Evolutionary conservation across 768 basidiomycete species (phyloP).

Genomic region (Rhizopogon sp.): DNA sequence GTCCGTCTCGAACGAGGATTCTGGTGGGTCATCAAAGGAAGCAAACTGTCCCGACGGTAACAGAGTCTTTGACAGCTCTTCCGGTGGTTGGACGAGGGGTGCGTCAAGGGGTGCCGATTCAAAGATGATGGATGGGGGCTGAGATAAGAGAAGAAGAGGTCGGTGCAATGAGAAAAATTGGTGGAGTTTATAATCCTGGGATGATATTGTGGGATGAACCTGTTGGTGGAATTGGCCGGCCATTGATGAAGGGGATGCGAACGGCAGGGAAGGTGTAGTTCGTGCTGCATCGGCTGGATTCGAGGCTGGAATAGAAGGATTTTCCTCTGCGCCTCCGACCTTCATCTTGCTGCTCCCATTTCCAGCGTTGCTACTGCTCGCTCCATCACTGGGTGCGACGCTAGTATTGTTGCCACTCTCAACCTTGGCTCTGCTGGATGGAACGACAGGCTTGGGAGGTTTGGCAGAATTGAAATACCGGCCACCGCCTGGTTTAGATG

Average conservation of each 20-base stretch:
- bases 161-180: constrained; percentile 83
- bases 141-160: constrained; percentile 65
- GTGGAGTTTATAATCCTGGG: constrained; percentile 74
- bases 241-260: constrained; percentile 6
- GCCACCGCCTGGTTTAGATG: constrained; percentile 69
- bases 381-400: constrained; percentile 24
- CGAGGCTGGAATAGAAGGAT: constrained; percentile 12
- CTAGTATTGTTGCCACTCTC: constrained; percentile 37
- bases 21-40: constrained; percentile 38
- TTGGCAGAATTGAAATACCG: constrained; percentile 75
- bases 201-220: constrained; percentile 51
- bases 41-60: constrained; percentile 19
- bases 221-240: constrained; percentile 9
- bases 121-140: constrained; percentile 55
- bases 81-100: constrained; percentile 13
- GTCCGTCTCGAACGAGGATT: constrained; percentile 63
- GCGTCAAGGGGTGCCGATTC: constrained; percentile 24
- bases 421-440: constrained; percentile 32
- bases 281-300: constrained; percentile 13
- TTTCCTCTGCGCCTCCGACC: constrained; percentile 21
- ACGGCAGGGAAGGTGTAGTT: constrained; percentile 15
- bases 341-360: constrained; percentile 11
- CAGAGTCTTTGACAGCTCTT: constrained; percentile 21
- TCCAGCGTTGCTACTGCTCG: constrained; percentile 9
- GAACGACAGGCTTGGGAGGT: constrained; percentile 44